Conservation (phyloP, 2,329 filamentous ascomycete genomes). For the Scolecobasidium constrictum region DNA sequence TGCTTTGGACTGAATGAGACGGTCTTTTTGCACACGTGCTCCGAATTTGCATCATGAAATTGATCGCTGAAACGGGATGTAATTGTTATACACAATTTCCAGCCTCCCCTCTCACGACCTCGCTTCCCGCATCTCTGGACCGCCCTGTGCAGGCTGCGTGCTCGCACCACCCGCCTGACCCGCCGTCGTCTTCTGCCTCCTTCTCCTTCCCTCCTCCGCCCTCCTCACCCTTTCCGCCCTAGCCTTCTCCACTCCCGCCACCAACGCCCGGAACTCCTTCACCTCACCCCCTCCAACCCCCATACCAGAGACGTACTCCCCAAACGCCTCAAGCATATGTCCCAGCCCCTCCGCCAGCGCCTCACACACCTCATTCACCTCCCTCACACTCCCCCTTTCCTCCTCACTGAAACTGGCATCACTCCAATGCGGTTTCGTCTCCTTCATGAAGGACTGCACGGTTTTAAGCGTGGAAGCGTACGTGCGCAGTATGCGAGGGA, state of each 20-base stretch:
- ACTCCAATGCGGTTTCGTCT: constrained; percentile 63
- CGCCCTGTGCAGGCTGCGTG: too few species aligned
- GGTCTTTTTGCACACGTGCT: too few species aligned
- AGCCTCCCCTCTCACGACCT: too few species aligned
- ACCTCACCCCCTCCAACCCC: constrained; percentile 62
- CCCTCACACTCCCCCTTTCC: constrained; percentile 35
- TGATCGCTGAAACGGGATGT: too few species aligned
- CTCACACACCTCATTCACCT: constrained; percentile 60
- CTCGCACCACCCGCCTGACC: too few species aligned
- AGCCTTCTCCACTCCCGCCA: constrained; percentile 15
- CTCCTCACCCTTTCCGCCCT: too few species aligned
- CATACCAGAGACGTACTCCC: constrained; percentile 60
- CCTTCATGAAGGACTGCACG: constrained; percentile 55
- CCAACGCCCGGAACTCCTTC: constrained; percentile 56
- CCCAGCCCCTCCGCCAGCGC: constrained; percentile 55
- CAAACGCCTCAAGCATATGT: constrained; percentile 60
- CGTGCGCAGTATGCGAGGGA: constrained; percentile 61
- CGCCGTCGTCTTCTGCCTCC: too few species aligned
- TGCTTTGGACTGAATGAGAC: too few species aligned
- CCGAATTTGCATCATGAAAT: too few species aligned
- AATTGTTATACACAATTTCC: too few species aligned
- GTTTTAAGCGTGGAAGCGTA: constrained; percentile 59
- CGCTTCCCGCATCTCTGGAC: too few species aligned
- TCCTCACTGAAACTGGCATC: constrained; percentile 47
- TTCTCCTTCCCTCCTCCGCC: too few species aligned